Evolutionary conservation across 441 rosid species (phyloP).

Genomic region (Geranium incanum): DNA sequence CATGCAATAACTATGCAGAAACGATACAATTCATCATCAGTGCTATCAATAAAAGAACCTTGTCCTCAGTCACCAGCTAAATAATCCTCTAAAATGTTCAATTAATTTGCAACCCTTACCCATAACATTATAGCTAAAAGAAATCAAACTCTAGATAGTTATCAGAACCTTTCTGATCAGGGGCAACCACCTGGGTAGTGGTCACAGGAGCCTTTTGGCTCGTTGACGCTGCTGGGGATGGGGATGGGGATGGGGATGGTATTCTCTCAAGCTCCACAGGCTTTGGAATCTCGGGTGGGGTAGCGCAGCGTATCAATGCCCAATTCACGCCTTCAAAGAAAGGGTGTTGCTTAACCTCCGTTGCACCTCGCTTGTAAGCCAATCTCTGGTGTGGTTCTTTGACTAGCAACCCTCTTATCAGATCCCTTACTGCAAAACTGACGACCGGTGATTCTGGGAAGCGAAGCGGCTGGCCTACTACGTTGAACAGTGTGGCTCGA

Average conservation of each 20-base stretch:
- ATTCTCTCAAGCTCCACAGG: constrained; percentile 57
- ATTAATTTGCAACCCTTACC: neutral
- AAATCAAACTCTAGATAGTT: constrained; percentile 94
- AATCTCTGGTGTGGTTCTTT: constrained; percentile 87
- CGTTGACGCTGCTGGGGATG: constrained; percentile 37
- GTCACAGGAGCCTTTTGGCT: constrained; percentile 43
- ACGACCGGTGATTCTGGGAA: constrained; percentile 90
- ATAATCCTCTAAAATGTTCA: neutral
- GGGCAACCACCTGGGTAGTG: constrained; percentile 16
- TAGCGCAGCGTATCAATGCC: constrained; percentile 94
- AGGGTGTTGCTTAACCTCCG: constrained; percentile 95
- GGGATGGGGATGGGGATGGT: too few relatives aligned
- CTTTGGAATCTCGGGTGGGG: constrained; percentile 93
- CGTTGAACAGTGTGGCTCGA: constrained; percentile 84
- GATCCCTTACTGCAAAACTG: constrained; percentile 72
- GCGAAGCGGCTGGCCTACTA: constrained; percentile 81
- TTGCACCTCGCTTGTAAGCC: constrained; percentile 90
- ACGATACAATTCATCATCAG: neutral
- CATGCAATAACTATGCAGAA: neutral
- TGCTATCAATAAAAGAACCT: neutral
- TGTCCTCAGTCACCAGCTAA: neutral
- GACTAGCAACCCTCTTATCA: constrained; percentile 71
- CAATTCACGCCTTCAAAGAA: constrained; percentile 95
- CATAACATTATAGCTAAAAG: constrained; percentile 64
- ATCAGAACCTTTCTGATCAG: constrained; percentile 58